phyloP scores from a whole-genome alignment of 2,329 filamentous ascomycete species.

The Teratosphaeria gauchensis region DNA sequence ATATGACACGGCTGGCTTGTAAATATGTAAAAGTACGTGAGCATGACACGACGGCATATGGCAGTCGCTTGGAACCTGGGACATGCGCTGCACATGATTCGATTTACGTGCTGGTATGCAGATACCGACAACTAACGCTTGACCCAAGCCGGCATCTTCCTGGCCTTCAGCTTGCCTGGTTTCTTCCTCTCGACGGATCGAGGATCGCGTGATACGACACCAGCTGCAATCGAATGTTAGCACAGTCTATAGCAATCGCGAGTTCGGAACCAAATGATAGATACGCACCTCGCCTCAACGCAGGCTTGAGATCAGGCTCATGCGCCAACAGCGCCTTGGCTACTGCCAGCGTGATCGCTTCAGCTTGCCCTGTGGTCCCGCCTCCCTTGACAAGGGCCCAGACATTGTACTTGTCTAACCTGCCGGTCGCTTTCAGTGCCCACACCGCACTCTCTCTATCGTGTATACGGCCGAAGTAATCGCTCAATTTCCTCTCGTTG shows the following conservation, averaged over 20 bases:
- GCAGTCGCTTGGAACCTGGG: not conserved
- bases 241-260: not conserved
- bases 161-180: conserved; percentile 86
- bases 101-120: not conserved
- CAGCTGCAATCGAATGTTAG: conserved; percentile 57
- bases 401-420: conserved; percentile 94
- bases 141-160: conserved; percentile 98
- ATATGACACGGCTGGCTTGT: not conserved
- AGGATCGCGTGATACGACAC: conserved; percentile 81
- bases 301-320: conserved; percentile 82
- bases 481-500: conserved; percentile 76
- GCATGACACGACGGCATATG: not conserved
- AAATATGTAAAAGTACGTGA: not conserved
- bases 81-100: not conserved
- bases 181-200: conserved; percentile 97
- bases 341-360: conserved; percentile 83
- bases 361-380: conserved; percentile 88
- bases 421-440: conserved; percentile 71
- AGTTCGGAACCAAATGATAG: not conserved
- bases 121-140: conserved; percentile 51
- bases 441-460: conserved; percentile 91
- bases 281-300: conserved; percentile 74
- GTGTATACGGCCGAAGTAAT: conserved; percentile 78
- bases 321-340: conserved; percentile 81
- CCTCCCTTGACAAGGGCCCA: conserved; percentile 80